Evolutionary conservation across 2,329 filamentous ascomycete genomes (phyloP), one percentile per base, ranked within the genome.

Genomic region (Ophiosphaerella korrae): DNA sequence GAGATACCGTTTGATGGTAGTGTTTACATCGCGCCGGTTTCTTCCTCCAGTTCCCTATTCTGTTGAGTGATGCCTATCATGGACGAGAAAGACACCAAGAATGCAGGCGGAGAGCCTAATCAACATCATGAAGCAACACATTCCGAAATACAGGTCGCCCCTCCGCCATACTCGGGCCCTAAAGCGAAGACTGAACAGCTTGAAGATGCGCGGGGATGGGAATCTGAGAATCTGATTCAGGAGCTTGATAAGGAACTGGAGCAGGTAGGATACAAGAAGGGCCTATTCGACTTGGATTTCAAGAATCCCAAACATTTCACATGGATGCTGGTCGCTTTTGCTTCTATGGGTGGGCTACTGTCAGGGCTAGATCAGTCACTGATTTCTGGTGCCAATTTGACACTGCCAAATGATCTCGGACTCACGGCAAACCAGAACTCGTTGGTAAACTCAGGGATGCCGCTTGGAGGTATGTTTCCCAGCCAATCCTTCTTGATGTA

Each of bases 301-400:
- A 78, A 77, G 43, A 80, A 88, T 67, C 84, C 86, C 0, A 82
- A 77, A 45, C 73, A 84, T 63, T 90, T 89, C 68, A 90, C 87
- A 23, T 88, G 81, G 77, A 73, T 88, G 13, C 78, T 89, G 12
- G 85, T 88, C 38, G 84, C 80, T 1, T 90, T 90, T 60, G 87
- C 87, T n/a, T 88, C 84, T 13, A 88, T 90, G 85, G 87, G 88
- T 42, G 88, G 88, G 67, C 75, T 90, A 18, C 81, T 90, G 0
- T 88, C 85, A 1, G 88, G 88, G 53, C 78, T 90, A 16, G 88
- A 90, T 64, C 88, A 90, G 72, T 88, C 84, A 39, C 77, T 90
- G 48, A 90, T 90, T 62, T 86, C 82, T 11, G 88, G 88, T 45
- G 88, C 88, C 42, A 87, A 88, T 63, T 76, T 90, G 3, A 87